Evolutionary conservation across 495 filamentous ascomycete genomes (phyloP).

Genomic region (Neurospora cerealis): DNA sequence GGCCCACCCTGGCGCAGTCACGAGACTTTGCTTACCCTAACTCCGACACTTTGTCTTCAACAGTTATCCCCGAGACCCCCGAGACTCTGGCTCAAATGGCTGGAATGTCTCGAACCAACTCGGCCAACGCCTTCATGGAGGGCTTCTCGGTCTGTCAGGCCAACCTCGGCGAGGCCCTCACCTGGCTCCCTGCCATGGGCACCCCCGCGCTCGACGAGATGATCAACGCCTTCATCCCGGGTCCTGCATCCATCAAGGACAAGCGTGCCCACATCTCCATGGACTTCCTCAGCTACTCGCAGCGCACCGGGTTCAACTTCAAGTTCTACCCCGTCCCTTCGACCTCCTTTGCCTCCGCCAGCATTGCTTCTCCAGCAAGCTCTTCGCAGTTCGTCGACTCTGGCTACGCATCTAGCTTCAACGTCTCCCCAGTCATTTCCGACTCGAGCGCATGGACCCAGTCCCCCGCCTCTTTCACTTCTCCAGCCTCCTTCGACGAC

Average conservation of each 20-base stretch:
- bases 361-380: slow-evolving; percentile 27
- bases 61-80: background rate
- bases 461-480: slow-evolving; percentile 15
- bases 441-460: slow-evolving; percentile 30
- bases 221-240: slow-evolving; percentile 41
- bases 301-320: slow-evolving; percentile 34
- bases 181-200: slow-evolving; percentile 44
- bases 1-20: background rate
- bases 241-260: slow-evolving; percentile 37
- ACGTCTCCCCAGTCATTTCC: slow-evolving; percentile 31
- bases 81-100: slow-evolving; percentile 16
- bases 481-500: slow-evolving; percentile 9
- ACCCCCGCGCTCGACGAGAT: slow-evolving; percentile 42
- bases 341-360: slow-evolving; percentile 20
- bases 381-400: slow-evolving; percentile 29
- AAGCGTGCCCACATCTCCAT: slow-evolving; percentile 44
- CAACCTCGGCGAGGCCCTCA: slow-evolving; percentile 36
- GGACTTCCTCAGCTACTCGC: slow-evolving; percentile 41
- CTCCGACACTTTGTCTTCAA: background rate
- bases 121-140: slow-evolving; percentile 26
- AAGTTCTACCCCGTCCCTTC: slow-evolving; percentile 41
- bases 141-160: slow-evolving; percentile 42
- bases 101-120: slow-evolving; percentile 28
- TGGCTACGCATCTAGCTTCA: slow-evolving; percentile 33
- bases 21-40: background rate